Evolutionary conservation across 257 asterid species (phyloP).

Genomic region (Scutellaria barbata): DNA sequence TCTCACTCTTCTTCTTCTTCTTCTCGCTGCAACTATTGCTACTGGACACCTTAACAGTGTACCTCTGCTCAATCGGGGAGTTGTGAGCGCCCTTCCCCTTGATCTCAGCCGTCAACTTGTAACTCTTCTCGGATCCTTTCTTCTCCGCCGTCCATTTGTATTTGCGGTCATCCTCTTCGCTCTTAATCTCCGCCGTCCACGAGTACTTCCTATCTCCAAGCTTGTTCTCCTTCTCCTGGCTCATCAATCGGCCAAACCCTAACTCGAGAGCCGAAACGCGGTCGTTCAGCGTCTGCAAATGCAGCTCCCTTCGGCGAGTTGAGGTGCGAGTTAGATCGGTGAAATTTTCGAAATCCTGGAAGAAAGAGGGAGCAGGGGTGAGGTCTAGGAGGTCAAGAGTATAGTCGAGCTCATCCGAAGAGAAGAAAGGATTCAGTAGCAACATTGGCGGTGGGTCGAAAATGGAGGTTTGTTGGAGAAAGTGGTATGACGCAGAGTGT

Average conservation of each 20-base stretch:
- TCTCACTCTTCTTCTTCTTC: constrained; percentile 45
- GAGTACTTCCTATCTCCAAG: constrained; percentile 76
- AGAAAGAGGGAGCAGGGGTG: constrained; percentile 23
- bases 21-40: constrained; percentile 38
- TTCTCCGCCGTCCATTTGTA: constrained; percentile 80
- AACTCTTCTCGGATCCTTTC: constrained; percentile 56
- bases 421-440: constrained; percentile 42
- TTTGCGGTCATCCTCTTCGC: constrained; percentile 63
- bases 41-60: constrained; percentile 59
- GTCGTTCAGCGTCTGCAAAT: constrained; percentile 58
- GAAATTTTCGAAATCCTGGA: constrained; percentile 56
- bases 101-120: constrained; percentile 73
- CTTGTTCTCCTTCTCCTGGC: constrained; percentile 48
- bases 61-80: constrained; percentile 54
- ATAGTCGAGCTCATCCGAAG: constrained; percentile 50
- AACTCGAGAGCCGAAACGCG: constrained; percentile 77
- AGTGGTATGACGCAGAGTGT: constrained; percentile 47
- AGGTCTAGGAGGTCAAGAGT: constrained; percentile 53
- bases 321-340: constrained; percentile 70
- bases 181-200: constrained; percentile 86
- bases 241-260: constrained; percentile 47
- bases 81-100: constrained; percentile 59
- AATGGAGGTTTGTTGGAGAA: constrained; percentile 46
- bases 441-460: constrained; percentile 45
- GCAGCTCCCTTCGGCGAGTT: constrained; percentile 57